Percentiles rank a stretch among this genome's conserved stretches.
Evolutionary conservation across 1,139 yeast species (phyloP).

Genomic region (Geotrichum citri-aurantii): DNA sequence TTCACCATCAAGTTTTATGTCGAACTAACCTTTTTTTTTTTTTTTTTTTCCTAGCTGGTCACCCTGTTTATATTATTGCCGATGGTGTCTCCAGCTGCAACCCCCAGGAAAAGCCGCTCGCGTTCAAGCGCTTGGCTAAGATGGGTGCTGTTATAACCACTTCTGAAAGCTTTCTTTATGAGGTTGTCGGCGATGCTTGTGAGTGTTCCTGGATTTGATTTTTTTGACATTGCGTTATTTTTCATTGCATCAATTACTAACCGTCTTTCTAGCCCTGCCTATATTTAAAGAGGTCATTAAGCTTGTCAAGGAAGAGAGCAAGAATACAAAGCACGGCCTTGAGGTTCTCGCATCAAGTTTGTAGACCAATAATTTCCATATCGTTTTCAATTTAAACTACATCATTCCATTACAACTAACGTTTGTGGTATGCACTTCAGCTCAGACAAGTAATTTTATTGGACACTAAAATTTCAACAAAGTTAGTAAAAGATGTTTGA

Average conservation of each 20-base stretch:
- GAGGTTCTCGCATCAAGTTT: conserved; percentile 20
- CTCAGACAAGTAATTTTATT: no score
- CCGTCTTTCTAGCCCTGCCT: conserved; percentile 11
- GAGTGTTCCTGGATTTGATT: neutral
- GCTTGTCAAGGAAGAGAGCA: conserved; percentile 23
- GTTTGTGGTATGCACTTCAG: no score
- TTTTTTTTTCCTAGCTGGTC: conserved; percentile 19
- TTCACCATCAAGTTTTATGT: neutral
- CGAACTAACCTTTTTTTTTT: neutral
- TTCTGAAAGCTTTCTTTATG: conserved; percentile 37
- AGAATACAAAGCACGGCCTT: conserved; percentile 19
- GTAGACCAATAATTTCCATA: neutral
- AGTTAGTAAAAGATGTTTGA: no score
- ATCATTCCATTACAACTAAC: neutral
- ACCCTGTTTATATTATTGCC: conserved; percentile 28
- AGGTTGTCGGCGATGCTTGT: conserved; percentile 38
- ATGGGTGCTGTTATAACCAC: conserved; percentile 32
- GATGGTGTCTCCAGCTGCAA: conserved; percentile 29
- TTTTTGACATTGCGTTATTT: neutral
- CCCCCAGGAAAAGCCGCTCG: conserved; percentile 28
- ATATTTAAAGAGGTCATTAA: conserved; percentile 22
- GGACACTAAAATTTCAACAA: no score
- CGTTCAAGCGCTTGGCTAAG: conserved; percentile 24
- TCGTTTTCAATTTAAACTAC: neutral
- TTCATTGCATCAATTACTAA: neutral